Base-by-base conservation (phyloP, 768 basidiomycete species). In the Agaricus subrufescens region DNA sequence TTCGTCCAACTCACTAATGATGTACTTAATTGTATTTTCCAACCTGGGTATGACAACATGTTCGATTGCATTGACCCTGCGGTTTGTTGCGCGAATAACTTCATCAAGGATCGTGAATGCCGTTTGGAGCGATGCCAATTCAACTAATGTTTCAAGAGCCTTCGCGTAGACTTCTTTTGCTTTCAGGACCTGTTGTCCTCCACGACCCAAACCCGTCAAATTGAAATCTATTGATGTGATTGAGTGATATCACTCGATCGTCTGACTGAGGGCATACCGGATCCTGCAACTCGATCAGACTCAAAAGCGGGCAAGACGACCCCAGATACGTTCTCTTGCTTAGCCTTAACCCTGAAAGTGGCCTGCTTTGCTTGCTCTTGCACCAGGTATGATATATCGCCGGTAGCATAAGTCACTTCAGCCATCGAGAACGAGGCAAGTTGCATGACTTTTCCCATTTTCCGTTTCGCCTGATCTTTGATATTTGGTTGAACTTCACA, bases 391-490 rank as follows among this genome's bases (percentile, higher is more conserved):
- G 92, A 85, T 66, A 99, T 98, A 67, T 98, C 97, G 61, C 92
- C 92, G 8, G 97, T 96, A 34, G 95, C 86, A 74, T 98, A 99
- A 19, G 95, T 96, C 61, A 99, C 97, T 71, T 98, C 96, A 0
- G 97, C 97, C 75, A 98, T 88, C 43, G 95, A 97, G 79, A 99
- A 97, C 42, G 97, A 98, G 26, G 97, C 97, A 50, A 98, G 80
- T 70, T 99, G 97, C 87, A 99, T 97, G 26, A 98, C 95, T 57
- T 91, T 82, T 30, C 97, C 97, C 97, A 98, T 99, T 75, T 98
- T 95, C 57, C 94, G 84, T 71, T 99, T 99, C 9, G 97, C 96
- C 95, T 98, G 61, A 58, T 59, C 54, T 62, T 69, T 50, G 57
- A 61, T 53, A 60, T 62, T 70, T 46, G 67, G 57, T 61, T 53